phyloP scores from a whole-genome alignment of 257 asterid genomes.

The Nicotiana otophora region DNA sequence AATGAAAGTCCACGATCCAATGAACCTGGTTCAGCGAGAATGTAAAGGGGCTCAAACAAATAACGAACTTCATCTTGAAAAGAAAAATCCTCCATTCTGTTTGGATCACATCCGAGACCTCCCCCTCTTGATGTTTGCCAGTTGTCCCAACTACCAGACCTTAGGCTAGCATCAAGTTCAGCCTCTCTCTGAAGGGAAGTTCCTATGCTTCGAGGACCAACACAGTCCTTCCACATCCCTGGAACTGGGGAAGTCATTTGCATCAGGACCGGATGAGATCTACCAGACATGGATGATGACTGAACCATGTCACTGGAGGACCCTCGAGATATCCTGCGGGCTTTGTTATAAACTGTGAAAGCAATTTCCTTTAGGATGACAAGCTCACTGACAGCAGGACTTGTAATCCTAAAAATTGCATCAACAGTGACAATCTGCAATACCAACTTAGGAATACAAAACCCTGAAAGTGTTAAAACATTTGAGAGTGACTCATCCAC shows the following conservation, averaged over 20 bases:
- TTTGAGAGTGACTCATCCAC: conserved; percentile 88
- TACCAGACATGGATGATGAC: conserved; percentile 49
- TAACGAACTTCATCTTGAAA: conserved; percentile 68
- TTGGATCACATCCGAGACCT: conserved; percentile 67
- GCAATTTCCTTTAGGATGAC: conserved; percentile 85
- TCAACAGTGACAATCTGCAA: conserved; percentile 95
- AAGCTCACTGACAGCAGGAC: conserved; percentile 79
- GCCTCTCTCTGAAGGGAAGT: conserved; percentile 73
- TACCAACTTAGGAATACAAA: conserved; percentile 84
- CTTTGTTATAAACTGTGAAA: conserved; percentile 95
- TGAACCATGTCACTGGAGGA: conserved; percentile 51
- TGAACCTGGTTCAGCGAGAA: conserved; percentile 93
- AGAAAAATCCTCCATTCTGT: conserved; percentile 58
- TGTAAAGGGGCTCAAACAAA: conserved; percentile 90
- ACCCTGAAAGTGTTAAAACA: conserved; percentile 83
- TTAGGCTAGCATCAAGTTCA: conserved; percentile 81
- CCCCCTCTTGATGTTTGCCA: conserved; percentile 86
- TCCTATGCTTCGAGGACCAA: conserved; percentile 63
- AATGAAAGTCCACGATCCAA: conserved; percentile 71
- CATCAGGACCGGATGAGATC: conserved; percentile 67
- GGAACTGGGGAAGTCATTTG: conserved; percentile 67
- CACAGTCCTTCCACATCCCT: conserved; percentile 95
- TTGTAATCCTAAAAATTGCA: conserved; percentile 89
- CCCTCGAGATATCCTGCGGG: conserved; percentile 74
- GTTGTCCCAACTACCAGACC: conserved; percentile 87